Evolutionary conservation across 1,284 basidiomycete genomes (phyloP), one percentile per base, ranked within the genome.

Genomic region (Sanghuangporus weigelae): DNA sequence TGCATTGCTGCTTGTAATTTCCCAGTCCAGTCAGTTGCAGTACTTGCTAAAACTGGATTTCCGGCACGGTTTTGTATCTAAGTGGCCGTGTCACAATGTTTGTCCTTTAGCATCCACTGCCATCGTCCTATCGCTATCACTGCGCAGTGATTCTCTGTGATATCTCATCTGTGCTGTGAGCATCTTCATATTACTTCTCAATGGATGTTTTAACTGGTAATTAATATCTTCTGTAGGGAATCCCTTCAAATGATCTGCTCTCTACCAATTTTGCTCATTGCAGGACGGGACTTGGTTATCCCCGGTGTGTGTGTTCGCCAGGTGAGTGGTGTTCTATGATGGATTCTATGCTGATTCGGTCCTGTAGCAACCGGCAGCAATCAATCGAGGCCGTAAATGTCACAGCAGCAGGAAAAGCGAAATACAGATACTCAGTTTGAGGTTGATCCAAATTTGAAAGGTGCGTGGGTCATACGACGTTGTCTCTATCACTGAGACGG

Each of bases 171-270:
- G 83, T 44, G 88, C 93, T 63, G 80, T 79, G 62, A 31, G 26
- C 26, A 3, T 31, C 26, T 31, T 31, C 26, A 31, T 31, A 31
- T 31, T 31, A 31, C 26, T 31, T 59, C 81, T 89, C 62, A 87
- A 94, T 70, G 94, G 94, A 62, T 91, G 91, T 1, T 96, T 95
- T 80, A 83, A 86, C 56, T 84, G 95, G 79, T 93, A 91, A 69
- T 26, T 26, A 26, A 26, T 26, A 26, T 26, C 23, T 26, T 26
- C 23, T 14, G 16, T 49, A 26, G 42, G 90, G 91, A 55, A 76
- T 93, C 5, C 91, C 90, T 7, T 84, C 81, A 2, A 75, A 82
- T 35, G 82, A 84, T 0, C 79, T 74, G 31, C 77, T 92, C 35
- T 78, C 83, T 86, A 0, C 83, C 86, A 44, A 88, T 93, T 68